Evolutionary conservation across 768 basidiomycete genomes (phyloP).

Genomic region (Phlegmacium glaucopus): DNA sequence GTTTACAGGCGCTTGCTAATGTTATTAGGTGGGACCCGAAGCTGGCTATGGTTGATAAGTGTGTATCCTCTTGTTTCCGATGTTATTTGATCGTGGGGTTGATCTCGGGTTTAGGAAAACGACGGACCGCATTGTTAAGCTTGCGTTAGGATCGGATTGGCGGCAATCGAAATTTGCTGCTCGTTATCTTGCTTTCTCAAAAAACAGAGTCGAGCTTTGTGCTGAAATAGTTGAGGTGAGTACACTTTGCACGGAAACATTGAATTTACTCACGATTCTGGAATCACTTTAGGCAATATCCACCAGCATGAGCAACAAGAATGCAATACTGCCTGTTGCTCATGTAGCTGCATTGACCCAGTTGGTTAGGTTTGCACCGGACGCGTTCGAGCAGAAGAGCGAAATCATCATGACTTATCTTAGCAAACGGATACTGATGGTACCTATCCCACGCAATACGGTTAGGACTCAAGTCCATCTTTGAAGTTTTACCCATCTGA

Average conservation of each 20-base stretch:
- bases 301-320: slow-evolving; percentile 45
- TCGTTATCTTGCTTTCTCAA: slow-evolving; percentile 61
- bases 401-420: slow-evolving; percentile 71
- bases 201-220: slow-evolving; percentile 49
- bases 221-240: slow-evolving; percentile 62
- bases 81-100: not conserved
- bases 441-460: slow-evolving; percentile 39
- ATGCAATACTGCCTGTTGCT: slow-evolving; percentile 47
- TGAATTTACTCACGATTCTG: not conserved
- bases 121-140: slow-evolving; percentile 57
- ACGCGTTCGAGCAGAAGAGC: slow-evolving; percentile 76
- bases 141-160: slow-evolving; percentile 55
- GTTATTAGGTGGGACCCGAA: slow-evolving; percentile 57
- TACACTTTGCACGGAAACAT: not conserved
- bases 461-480: slow-evolving; percentile 30
- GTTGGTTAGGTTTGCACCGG: slow-evolving; percentile 62
- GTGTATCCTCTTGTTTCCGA: slow-evolving; percentile 22
- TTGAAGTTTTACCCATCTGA: slow-evolving; percentile 1
- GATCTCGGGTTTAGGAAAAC: slow-evolving; percentile 46
- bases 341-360: slow-evolving; percentile 73
- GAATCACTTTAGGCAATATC: slow-evolving; percentile 51
- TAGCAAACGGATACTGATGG: slow-evolving; percentile 67
- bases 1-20: slow-evolving; percentile 75
- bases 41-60: slow-evolving; percentile 62
- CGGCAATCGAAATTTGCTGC: slow-evolving; percentile 85